These are phyloP conservation scores for Zangia roseola DNA, from an alignment of 768 basidiomycete species.

Conservation along the genomic window DNA sequence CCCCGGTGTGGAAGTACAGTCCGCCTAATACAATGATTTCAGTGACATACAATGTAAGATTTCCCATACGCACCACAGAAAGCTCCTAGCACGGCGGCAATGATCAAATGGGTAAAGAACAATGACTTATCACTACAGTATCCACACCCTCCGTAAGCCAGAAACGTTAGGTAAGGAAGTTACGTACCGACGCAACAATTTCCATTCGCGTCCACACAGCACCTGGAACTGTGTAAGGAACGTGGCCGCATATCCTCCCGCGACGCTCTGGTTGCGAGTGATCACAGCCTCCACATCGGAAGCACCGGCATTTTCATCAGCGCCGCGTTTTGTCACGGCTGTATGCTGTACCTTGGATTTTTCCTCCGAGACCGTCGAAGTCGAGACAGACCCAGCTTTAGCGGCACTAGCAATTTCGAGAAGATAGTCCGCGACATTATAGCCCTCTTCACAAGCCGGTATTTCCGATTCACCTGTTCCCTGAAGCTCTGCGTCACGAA, in stretches of 20 bases:
- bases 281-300: conserved; percentile 22
- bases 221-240: conserved; percentile 89
- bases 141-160: not conserved
- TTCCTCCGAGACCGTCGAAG: conserved; percentile 20
- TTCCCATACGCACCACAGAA: conserved; percentile 66
- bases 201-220: conserved; percentile 83
- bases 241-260: conserved; percentile 59
- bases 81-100: conserved; percentile 74
- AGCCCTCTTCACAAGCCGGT: conserved; percentile 66
- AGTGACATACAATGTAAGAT: not conserved
- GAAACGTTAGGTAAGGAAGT: not conserved
- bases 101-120: conserved; percentile 73
- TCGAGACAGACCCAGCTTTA: conserved; percentile 43
- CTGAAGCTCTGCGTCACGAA: conserved; percentile 31
- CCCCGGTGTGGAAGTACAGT: conserved; percentile 76
- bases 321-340: not conserved
- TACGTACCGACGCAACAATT: conserved; percentile 63
- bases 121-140: conserved; percentile 76
- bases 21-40: conserved; percentile 52
- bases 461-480: conserved; percentile 35
- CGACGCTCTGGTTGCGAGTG: conserved; percentile 12
- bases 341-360: not conserved
- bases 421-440: conserved; percentile 92
- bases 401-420: conserved; percentile 82
- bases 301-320: conserved; percentile 14